Evolutionary conservation across 148 eudicot species (phyloP), one percentile per base, ranked within the genome.

Genomic region (Fagopyrum homotropicum): DNA sequence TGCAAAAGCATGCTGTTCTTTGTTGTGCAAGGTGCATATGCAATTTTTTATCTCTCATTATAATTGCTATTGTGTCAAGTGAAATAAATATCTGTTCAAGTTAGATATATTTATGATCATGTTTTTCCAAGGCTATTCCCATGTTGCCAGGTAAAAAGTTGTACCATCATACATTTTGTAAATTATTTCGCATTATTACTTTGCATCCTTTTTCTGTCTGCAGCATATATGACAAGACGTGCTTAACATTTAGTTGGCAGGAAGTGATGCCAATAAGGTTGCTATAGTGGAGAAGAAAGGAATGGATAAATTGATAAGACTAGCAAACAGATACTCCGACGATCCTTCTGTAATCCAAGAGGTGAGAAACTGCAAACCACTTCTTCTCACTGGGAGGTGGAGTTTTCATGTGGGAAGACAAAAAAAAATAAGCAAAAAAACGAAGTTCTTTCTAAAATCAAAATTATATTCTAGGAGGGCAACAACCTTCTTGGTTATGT

Each of bases 261-360:
- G 99, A 75, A 95, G 99, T 80, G 99, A 95, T 82, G 75, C 77
- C 75, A 92, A 90, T 72, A 92, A 95, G 83, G 82, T 79, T 83
- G 78, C 89, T 64, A 85, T 95, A 81, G 89, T 90, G 74, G 97
- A 85, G 77, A 95, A 88, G 82, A 82, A 83, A 76, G 99, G 99
- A 77, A 45, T 92, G 83, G 89, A 88, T 78, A 92, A 83, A 81
- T 86, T 95, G 75, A 86, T 95, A 59, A 89, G 70, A 77, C 93
- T 92, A 5, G 72, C 90, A 12, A 74, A 84, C 66, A 89, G 88
- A 88, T 90, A 92, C 80, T 83, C 83, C 9, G 90, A 92, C 78
- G 97, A 95, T 79, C 86, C 99, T 35, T 83, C 88, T 49, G 94
- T 95, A 74, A 78, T 92, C 74, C 99, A 95, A 82, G 99, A 95